A percentile compares a stretch with the other conserved stretches of the same genome.
These are phyloP conservation scores for Psidium friedrichsthalianum DNA, from an alignment of 345 rosid species.

Conservation along the genomic window DNA sequence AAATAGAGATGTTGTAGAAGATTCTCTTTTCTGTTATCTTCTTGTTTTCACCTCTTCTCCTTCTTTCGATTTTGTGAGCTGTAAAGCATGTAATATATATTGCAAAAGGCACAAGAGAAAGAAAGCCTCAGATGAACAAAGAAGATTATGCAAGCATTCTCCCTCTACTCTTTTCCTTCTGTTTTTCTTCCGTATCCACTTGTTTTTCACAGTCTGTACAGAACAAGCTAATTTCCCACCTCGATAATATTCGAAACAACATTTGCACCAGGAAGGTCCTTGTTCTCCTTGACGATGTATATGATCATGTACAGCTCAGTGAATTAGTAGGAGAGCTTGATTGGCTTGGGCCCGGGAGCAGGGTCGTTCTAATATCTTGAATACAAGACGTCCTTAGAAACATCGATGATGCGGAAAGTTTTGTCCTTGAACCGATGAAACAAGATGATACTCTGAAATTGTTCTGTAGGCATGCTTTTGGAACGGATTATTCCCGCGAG, in stretches of 20 bases:
- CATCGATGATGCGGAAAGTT: not conserved
- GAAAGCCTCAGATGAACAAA: too few relatives aligned
- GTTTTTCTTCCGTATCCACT: too few relatives aligned
- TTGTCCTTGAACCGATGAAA: not conserved
- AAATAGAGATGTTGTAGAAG: too few relatives aligned
- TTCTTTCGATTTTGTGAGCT: too few relatives aligned
- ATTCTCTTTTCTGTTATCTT: too few relatives aligned
- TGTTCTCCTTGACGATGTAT: not conserved
- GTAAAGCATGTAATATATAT: too few relatives aligned
- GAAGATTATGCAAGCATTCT: too few relatives aligned
- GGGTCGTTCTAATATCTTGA: not conserved
- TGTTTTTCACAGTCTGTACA: too few relatives aligned
- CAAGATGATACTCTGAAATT: not conserved
- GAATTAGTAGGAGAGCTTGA: not conserved
- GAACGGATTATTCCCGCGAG: not conserved
- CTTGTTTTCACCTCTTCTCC: too few relatives aligned
- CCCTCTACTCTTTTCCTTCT: too few relatives aligned
- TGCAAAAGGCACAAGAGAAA: too few relatives aligned
- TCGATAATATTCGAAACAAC: not conserved
- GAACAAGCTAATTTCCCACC: not conserved
- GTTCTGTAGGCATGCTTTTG: not conserved
- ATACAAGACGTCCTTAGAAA: not conserved
- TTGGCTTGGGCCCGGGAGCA: not conserved
- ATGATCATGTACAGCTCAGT: not conserved
- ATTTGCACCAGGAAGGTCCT: not conserved